Evolutionary conservation across 495 filamentous ascomycete species (phyloP).

Genomic region (Trichoderma virens): DNA sequence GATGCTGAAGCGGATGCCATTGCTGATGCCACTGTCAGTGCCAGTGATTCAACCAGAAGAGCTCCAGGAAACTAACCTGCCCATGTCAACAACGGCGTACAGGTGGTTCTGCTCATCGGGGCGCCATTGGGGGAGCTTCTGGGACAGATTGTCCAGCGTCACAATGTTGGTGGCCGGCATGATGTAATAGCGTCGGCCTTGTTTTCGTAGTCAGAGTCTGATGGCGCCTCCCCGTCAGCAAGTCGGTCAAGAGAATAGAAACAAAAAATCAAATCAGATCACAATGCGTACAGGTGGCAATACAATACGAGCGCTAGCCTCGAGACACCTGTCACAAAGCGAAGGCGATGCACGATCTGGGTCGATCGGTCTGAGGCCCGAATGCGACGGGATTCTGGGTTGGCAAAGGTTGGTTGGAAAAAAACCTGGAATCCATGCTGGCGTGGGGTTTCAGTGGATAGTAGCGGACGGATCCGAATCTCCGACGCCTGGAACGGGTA

Average conservation of each 20-base stretch:
- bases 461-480: conserved; percentile 3
- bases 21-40: conserved; percentile 43
- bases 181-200: neutral
- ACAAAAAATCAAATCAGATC: too few relatives aligned
- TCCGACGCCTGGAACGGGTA: neutral
- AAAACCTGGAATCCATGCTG: neutral
- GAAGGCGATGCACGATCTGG: neutral
- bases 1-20: conserved; percentile 92
- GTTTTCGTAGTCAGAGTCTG: neutral
- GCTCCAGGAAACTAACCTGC: conserved; percentile 46
- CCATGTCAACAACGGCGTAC: conserved; percentile 64
- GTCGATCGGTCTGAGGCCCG: conserved; percentile 1
- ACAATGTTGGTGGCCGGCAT: conserved; percentile 32
- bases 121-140: conserved; percentile 40
- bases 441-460: conserved; percentile 6
- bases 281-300: neutral
- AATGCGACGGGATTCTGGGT: neutral
- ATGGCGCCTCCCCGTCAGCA: neutral
- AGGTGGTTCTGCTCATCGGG: conserved; percentile 35
- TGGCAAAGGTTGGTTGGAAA: neutral
- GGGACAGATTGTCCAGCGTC: conserved; percentile 42
- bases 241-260: neutral
- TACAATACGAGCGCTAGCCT: neutral
- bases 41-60: neutral
- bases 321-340: neutral